Base-by-base conservation (phyloP, 2,329 filamentous ascomycete genomes). In the Blumeriella jaapii region DNA sequence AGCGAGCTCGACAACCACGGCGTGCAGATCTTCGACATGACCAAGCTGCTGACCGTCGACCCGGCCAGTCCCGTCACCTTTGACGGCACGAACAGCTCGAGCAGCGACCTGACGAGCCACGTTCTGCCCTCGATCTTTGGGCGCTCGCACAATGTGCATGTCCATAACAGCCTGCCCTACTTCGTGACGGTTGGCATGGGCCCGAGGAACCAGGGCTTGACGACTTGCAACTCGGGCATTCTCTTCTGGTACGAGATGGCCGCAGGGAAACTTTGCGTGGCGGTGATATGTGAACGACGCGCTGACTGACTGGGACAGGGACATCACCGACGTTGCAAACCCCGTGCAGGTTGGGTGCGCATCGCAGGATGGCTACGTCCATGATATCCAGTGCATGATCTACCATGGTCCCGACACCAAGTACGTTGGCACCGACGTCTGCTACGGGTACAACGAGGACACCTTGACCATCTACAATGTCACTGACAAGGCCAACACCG, bases 1-100 rank as follows among this genome's bases (percentile, higher is more conserved):
- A 55, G 56, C 9, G 63, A 67, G 34, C 59, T 62, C 12, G 48
- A 50, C 8, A 50, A 53, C 31, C 67, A 71, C 45, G 62, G 63
- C 22, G 61, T 72, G 28, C 68, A 72, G 49, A 63, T 71, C 46
- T 72, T 71, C 43, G 68, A 72, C 44, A 61, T 69, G 63, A 65
- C 57, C 41, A 68, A 38, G 49, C 54, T 63, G 18, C 23, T 50
- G 6, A 34, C 31, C 9, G 25, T 71, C 39, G 58, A 65, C 52
- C 61, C 62, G 1, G 28, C 33, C 2, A 51, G 6, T 51, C 49
- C 3, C 56, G 49, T 17, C 65, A 65, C 44, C 46, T 50, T 41
- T n/a, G n/a, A n/a, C n/a, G n/a, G n/a, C n/a, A n/a, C n/a, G n/a
- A n/a, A n/a, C n/a, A n/a, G 57, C 49, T 15, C 45, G 35, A n/a